Percentiles rank a stretch among this genome's conserved stretches.
These are phyloP conservation scores for Candida ovalis DNA, from an alignment of 805 yeast species.

Conservation along the genomic window DNA sequence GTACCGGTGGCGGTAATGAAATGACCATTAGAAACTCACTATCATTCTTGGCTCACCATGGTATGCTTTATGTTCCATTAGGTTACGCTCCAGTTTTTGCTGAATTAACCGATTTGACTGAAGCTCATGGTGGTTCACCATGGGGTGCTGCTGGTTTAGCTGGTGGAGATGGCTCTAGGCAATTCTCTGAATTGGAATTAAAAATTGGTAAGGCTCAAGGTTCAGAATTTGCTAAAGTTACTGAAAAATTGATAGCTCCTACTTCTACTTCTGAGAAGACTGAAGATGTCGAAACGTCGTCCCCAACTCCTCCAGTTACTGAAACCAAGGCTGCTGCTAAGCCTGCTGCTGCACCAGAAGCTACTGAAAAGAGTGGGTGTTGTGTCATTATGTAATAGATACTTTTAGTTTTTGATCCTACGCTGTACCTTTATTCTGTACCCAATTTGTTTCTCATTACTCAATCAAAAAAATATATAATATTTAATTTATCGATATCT, in stretches of 20 bases:
- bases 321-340: slow-evolving; percentile 6
- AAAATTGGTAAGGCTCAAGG: slow-evolving; percentile 67
- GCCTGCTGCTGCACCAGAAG: slow-evolving; percentile 9
- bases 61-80: slow-evolving; percentile 74
- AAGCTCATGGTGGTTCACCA: slow-evolving; percentile 75
- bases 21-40: slow-evolving; percentile 60
- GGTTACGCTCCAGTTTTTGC: slow-evolving; percentile 62
- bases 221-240: slow-evolving; percentile 50
- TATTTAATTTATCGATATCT: too few species aligned
- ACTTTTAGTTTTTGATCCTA: not conserved
- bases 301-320: slow-evolving; percentile 9
- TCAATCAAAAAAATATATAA: too few species aligned
- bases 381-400: slow-evolving; percentile 31
- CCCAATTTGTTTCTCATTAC: too few species aligned
- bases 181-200: slow-evolving; percentile 59
- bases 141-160: slow-evolving; percentile 87
- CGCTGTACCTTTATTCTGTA: not conserved
- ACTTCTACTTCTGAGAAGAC: slow-evolving; percentile 6
- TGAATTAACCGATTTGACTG: slow-evolving; percentile 51
- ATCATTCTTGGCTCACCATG: slow-evolving; percentile 72
- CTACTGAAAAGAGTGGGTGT: slow-evolving; percentile 24
- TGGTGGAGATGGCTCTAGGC: slow-evolving; percentile 73
- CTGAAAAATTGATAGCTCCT: slow-evolving; percentile 24
- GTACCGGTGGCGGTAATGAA: slow-evolving; percentile 87
- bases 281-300: slow-evolving; percentile 8